phyloP scores from a whole-genome alignment of 768 basidiomycete genomes.

The Kwoniella botswanensis region DNA sequence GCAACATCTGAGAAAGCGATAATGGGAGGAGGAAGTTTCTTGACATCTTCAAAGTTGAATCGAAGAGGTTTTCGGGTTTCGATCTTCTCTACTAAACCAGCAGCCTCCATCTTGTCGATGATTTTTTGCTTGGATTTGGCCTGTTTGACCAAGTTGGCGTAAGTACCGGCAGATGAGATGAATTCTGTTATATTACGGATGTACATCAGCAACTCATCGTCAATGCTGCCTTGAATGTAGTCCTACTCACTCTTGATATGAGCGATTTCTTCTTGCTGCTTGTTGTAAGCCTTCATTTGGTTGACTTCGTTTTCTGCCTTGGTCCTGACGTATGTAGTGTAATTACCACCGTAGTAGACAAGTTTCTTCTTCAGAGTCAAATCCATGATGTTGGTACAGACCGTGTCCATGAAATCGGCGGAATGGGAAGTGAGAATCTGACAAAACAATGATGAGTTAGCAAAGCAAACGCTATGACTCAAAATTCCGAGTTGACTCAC shows the following conservation, averaged over 20 bases:
- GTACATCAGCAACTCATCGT: constrained; percentile 11
- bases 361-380: constrained; percentile 87
- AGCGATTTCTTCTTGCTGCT: constrained; percentile 97
- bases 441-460: neutral
- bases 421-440: constrained; percentile 78
- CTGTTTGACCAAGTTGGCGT: constrained; percentile 97
- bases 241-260: constrained; percentile 87
- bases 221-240: neutral
- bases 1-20: constrained; percentile 94
- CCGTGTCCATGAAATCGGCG: constrained; percentile 97
- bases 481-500: constrained; percentile 55
- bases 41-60: constrained; percentile 96
- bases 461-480: constrained; percentile 55
- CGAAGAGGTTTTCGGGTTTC: constrained; percentile 73
- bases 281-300: constrained; percentile 98
- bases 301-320: constrained; percentile 98
- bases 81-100: constrained; percentile 91
- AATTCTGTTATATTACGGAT: constrained; percentile 64
- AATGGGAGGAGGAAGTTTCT: constrained; percentile 92
- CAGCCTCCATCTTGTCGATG: constrained; percentile 99
- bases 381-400: constrained; percentile 99
- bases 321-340: constrained; percentile 95
- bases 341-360: constrained; percentile 93
- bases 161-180: constrained; percentile 99
- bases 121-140: constrained; percentile 99